These are phyloP conservation scores for Vanilla planifolia DNA, from an alignment of 106 monocot species.

Conservation along the genomic window DNA sequence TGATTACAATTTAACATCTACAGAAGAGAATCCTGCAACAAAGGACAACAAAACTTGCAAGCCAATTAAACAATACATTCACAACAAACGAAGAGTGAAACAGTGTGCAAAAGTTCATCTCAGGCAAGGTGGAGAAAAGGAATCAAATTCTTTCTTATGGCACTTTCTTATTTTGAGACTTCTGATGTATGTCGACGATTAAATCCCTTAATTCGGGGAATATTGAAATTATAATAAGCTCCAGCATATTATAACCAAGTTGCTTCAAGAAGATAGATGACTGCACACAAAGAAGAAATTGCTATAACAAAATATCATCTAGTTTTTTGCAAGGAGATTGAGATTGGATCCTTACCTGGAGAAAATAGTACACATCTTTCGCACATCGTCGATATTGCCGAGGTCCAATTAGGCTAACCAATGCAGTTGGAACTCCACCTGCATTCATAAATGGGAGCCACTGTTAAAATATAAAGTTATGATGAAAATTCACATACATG, in stretches of 20 bases:
- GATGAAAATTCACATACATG: not conserved
- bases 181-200: conserved; percentile 62
- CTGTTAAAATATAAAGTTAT: too few species aligned
- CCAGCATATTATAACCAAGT: conserved; percentile 77
- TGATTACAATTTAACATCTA: too few species aligned
- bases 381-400: conserved; percentile 60
- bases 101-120: too few species aligned
- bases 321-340: not conserved
- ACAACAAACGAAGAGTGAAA: too few species aligned
- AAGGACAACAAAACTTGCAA: too few species aligned
- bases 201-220: conserved; percentile 78
- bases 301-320: not conserved
- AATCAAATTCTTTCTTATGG: not conserved
- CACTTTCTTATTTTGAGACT: conserved; percentile 1
- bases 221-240: conserved; percentile 52
- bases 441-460: conserved; percentile 12
- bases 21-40: too few species aligned
- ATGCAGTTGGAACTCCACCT: conserved; percentile 87
- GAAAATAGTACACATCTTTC: conserved; percentile 84
- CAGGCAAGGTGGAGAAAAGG: too few species aligned
- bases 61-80: too few species aligned
- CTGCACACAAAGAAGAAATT: conserved; percentile 27
- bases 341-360: conserved; percentile 44
- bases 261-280: conserved; percentile 81
- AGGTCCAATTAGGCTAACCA: conserved; percentile 83